Evolutionary conservation across 352 stramenopile species (phyloP).

Genomic region (Plasmopara muralis): DNA sequence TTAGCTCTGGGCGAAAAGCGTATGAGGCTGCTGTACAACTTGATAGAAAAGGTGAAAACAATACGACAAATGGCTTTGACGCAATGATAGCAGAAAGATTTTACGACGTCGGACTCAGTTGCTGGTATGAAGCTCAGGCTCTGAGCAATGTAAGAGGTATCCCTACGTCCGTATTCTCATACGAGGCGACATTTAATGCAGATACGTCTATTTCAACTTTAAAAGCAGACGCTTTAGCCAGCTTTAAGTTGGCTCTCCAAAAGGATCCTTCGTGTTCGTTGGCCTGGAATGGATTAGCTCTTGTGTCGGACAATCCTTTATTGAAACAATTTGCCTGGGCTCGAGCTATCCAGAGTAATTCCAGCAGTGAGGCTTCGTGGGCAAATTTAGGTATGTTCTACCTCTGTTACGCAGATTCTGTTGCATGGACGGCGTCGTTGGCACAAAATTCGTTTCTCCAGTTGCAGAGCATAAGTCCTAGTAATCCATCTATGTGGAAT

Average conservation of each 20-base stretch:
- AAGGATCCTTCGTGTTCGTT: conserved; percentile 40
- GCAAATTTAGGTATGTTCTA: conserved; percentile 85
- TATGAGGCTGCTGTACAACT: conserved; percentile 40
- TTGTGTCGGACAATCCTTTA: conserved; percentile 49
- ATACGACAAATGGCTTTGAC: conserved; percentile 3
- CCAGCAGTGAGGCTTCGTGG: conserved; percentile 62
- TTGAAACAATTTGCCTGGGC: conserved; percentile 80
- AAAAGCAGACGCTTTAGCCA: conserved; percentile 27
- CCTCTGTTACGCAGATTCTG: conserved; percentile 31
- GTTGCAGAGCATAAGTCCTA: conserved; percentile 71
- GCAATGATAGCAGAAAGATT: conserved; percentile 32
- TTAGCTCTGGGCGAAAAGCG: conserved; percentile 42
- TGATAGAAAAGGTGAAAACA: conserved; percentile 9
- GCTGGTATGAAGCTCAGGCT: conserved; percentile 73
- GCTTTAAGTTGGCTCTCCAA: conserved; percentile 45
- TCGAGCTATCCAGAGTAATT: conserved; percentile 51
- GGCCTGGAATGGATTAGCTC: conserved; percentile 74
- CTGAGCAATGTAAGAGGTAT: conserved; percentile 29
- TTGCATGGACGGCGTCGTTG: conserved; percentile 27
- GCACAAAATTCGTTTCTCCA: conserved; percentile 77
- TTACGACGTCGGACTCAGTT: conserved; percentile 67
- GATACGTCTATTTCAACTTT: conserved; percentile 18
- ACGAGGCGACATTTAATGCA: neutral
- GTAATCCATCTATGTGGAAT: conserved; percentile 83
- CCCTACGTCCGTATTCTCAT: conserved; percentile 37